Evolutionary conservation across 2,329 filamentous ascomycete genomes (phyloP).

Genomic region (Sclerotinia nivalis): DNA sequence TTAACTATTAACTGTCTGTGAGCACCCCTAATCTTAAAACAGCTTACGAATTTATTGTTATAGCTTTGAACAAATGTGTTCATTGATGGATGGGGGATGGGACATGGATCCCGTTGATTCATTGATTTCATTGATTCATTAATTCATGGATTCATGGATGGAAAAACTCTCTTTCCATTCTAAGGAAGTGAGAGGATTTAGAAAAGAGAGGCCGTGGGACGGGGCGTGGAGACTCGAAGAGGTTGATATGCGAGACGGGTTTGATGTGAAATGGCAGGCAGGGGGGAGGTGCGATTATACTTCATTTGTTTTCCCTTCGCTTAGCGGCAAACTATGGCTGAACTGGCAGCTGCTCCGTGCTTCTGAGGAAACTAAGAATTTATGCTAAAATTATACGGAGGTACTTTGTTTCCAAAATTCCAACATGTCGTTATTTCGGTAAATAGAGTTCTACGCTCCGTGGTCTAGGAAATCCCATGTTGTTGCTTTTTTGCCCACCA

Average conservation of each 20-base stretch:
- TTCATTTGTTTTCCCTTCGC: conserved; percentile 19
- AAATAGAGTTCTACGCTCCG: conserved; percentile 5
- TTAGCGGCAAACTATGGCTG: conserved; percentile 18
- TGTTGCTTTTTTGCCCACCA: conserved; percentile 1
- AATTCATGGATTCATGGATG: not conserved
- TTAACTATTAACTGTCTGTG: not conserved
- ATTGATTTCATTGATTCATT: not conserved
- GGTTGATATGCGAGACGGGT: conserved; percentile 4
- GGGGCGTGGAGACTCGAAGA: not conserved
- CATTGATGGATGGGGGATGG: not conserved
- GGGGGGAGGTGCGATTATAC: conserved; percentile 8
- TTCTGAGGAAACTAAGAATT: not conserved
- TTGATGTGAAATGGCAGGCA: conserved; percentile 15
- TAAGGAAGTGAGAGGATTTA: not conserved
- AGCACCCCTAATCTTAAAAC: conserved; percentile 21
- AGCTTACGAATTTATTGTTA: conserved; percentile 4
- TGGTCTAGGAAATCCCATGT: not conserved
- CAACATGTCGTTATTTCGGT: not conserved
- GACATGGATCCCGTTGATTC: not conserved
- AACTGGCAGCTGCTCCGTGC: conserved; percentile 19
- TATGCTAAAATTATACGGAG: conserved; percentile 16
- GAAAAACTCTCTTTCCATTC: conserved; percentile 18
- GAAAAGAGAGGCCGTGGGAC: too few relatives aligned
- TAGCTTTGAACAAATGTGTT: conserved; percentile 11
- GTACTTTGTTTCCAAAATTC: conserved; percentile 6